Percentiles rank a stretch among this genome's conserved stretches.
These are phyloP conservation scores for Spergularia bocconei DNA, from an alignment of 148 eudicot genomes.

Conservation along the genomic window DNA sequence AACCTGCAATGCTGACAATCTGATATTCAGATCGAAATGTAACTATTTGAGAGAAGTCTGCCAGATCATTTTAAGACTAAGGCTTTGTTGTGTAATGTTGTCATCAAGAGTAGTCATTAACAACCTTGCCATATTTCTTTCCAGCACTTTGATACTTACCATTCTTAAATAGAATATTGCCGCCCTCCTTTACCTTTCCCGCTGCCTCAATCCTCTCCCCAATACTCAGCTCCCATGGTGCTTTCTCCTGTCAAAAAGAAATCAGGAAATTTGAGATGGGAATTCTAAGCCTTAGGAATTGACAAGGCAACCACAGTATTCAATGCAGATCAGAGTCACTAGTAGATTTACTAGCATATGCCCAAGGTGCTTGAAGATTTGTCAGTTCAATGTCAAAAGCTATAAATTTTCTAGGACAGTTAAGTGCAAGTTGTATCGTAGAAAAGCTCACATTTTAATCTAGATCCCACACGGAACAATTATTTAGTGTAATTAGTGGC, in stretches of 20 bases:
- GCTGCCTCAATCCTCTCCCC: conserved; percentile 52
- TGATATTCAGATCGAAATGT: background rate
- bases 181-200: conserved; percentile 57
- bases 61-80: no score
- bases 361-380: background rate
- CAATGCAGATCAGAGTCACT: background rate
- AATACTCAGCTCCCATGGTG: conserved; percentile 56
- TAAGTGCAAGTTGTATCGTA: background rate
- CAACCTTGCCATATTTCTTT: conserved; percentile 69
- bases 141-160: conserved; percentile 59
- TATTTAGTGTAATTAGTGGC: no score
- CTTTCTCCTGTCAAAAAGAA: conserved; percentile 49
- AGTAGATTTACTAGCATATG: background rate
- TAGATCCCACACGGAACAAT: background rate
- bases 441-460: background rate
- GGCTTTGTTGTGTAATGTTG: no score
- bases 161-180: conserved; percentile 52
- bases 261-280: background rate
- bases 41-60: background rate
- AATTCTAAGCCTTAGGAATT: no score
- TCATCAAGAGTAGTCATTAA: background rate
- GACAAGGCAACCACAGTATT: background rate
- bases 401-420: background rate
- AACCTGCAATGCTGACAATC: conserved; percentile 34
- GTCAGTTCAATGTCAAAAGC: background rate